Evolutionary conservation across 1,139 yeast genomes (phyloP).

Genomic region (Hanseniaspora uvarum): DNA sequence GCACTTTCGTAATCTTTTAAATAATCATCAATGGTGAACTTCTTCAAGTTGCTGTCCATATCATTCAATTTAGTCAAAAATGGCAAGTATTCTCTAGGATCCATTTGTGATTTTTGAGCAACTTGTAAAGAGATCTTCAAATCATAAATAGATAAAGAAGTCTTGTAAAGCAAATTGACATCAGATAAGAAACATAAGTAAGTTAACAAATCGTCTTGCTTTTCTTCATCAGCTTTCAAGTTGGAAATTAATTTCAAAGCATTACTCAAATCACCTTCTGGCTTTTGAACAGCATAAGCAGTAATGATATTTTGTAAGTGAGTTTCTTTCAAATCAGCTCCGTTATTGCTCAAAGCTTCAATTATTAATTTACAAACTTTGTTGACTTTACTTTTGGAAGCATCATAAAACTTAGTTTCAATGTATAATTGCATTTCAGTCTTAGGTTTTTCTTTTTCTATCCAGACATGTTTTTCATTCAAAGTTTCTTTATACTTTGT

Average conservation of each 20-base stretch:
- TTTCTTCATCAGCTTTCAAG: conserved; percentile 37
- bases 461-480: conserved; percentile 28
- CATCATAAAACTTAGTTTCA: conserved; percentile 34
- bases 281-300: conserved; percentile 84
- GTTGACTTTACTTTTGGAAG: conserved; percentile 55
- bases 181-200: conserved; percentile 88
- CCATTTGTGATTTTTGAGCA: conserved; percentile 95
- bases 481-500: conserved; percentile 75
- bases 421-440: conserved; percentile 32
- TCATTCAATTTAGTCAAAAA: conserved; percentile 72
- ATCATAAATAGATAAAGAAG: conserved; percentile 75
- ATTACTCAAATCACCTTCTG: conserved; percentile 60
- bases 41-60: conserved; percentile 54
- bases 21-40: conserved; percentile 70
- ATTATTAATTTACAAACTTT: conserved; percentile 64
- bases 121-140: conserved; percentile 67
- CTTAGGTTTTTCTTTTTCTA: conserved; percentile 30
- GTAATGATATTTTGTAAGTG: conserved; percentile 76
- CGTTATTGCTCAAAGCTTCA: conserved; percentile 40
- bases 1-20: conserved; percentile 63
- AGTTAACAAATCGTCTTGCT: conserved; percentile 55
- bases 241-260: conserved; percentile 58
- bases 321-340: conserved; percentile 41
- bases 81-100: conserved; percentile 93
- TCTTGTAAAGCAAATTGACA: conserved; percentile 67